Evolutionary conservation across 2,329 filamentous ascomycete species (phyloP).

Genomic region (Lachnellula arida): DNA sequence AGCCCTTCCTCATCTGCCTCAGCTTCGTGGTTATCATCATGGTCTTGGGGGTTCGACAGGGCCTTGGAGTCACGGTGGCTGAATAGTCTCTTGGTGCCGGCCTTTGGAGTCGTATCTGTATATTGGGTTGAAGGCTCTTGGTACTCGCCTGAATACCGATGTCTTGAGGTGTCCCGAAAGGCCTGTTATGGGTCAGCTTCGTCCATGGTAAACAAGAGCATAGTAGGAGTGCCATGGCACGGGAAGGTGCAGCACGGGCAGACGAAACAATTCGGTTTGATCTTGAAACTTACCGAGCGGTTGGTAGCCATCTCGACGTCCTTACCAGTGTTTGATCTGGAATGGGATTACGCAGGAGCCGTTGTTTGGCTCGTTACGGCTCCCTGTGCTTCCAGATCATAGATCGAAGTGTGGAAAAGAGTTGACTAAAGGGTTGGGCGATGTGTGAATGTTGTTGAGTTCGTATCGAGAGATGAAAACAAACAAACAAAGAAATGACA

Average conservation of each 20-base stretch:
- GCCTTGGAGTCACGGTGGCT: constrained; percentile 26
- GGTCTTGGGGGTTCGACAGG: constrained; percentile 28
- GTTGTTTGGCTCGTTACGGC: background rate
- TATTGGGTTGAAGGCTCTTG: background rate
- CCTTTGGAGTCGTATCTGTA: constrained; percentile 5
- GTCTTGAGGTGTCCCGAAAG: constrained; percentile 12
- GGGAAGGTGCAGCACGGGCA: constrained; percentile 6
- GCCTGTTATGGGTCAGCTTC: constrained; percentile 1
- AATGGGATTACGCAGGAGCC: constrained; percentile 1
- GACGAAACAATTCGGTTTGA: background rate
- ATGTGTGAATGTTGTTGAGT: background rate
- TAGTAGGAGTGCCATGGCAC: background rate
- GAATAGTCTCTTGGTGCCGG: constrained; percentile 31
- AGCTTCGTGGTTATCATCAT: constrained; percentile 28
- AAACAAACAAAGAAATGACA: background rate
- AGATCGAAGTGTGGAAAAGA: background rate
- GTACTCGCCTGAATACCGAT: constrained; percentile 8
- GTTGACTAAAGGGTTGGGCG: background rate
- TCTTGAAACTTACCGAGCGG: constrained; percentile 8
- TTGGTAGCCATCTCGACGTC: constrained; percentile 7
- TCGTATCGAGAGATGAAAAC: background rate
- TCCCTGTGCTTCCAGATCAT: background rate
- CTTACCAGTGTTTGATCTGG: background rate
- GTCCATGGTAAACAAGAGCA: background rate
- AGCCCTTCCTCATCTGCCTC: constrained; percentile 17